Conservation (phyloP, 495 filamentous ascomycete species). For the Xylaria intraflava region DNA sequence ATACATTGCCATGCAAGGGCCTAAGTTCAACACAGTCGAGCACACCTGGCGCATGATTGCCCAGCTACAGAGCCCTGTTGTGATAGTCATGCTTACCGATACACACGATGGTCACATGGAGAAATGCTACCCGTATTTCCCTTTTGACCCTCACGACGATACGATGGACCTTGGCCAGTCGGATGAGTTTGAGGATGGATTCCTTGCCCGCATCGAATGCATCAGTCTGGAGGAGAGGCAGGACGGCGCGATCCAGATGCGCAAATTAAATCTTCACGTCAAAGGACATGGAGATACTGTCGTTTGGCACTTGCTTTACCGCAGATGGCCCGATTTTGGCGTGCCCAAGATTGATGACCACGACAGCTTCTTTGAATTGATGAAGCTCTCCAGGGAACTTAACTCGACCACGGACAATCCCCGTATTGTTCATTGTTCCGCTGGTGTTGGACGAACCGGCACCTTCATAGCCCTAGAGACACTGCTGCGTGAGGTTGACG, state of each 20-base stretch:
- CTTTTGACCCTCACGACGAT: conserved; percentile 49
- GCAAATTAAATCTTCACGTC: conserved; percentile 46
- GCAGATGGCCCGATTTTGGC: conserved; percentile 89
- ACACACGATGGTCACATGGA: conserved; percentile 62
- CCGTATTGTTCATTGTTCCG: conserved; percentile 87
- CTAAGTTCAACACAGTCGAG: conserved; percentile 60
- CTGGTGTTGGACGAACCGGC: conserved; percentile 87
- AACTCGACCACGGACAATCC: conserved; percentile 61
- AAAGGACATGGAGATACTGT: conserved; percentile 40
- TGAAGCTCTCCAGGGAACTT: conserved; percentile 67
- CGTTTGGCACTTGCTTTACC: conserved; percentile 87
- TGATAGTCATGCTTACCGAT: conserved; percentile 94
- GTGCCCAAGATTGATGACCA: conserved; percentile 78
- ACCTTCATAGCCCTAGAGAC: conserved; percentile 95
- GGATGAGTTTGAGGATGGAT: conserved; percentile 59
- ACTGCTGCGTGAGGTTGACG: conserved; percentile 72
- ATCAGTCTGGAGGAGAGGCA: conserved; percentile 43
- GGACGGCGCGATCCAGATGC: conserved; percentile 47
- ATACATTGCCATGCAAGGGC: conserved; percentile 67
- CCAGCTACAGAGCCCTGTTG: conserved; percentile 70
- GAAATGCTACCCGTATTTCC: conserved; percentile 92
- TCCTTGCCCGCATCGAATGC: conserved; percentile 48
- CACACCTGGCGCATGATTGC: conserved; percentile 97
- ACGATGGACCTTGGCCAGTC: conserved; percentile 48
- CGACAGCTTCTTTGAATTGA: conserved; percentile 67